Evolutionary conservation across 495 filamentous ascomycete genomes (phyloP).

Genomic region (Schizothecium vesticola): DNA sequence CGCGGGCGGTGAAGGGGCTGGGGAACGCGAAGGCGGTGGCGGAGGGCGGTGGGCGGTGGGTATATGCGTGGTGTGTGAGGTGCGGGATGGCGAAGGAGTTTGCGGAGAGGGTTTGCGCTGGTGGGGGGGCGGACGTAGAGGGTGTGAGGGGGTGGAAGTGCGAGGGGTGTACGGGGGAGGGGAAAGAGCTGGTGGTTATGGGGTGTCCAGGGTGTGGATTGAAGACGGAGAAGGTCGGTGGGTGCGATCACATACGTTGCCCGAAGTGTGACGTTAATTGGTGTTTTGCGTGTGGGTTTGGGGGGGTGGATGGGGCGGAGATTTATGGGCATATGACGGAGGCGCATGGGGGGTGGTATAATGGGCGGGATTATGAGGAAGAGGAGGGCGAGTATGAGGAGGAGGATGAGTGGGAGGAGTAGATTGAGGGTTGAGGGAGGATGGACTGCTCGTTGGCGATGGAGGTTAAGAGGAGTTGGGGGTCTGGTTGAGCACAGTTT

Average conservation of each 20-base stretch:
- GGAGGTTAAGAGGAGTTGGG: too few relatives aligned
- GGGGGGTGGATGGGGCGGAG: neutral
- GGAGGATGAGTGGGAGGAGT: neutral
- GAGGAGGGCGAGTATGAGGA: neutral
- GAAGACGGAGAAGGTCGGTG: neutral
- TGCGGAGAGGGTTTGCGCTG: conserved; percentile 10
- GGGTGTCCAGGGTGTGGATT: conserved; percentile 1
- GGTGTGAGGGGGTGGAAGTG: neutral
- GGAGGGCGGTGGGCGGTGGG: conserved; percentile 31
- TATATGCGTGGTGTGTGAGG: conserved; percentile 37
- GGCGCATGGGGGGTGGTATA: conserved; percentile 1
- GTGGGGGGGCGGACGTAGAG: neutral
- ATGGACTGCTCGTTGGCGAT: too few relatives aligned
- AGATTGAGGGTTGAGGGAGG: neutral
- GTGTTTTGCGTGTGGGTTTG: neutral
- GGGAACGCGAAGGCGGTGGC: conserved; percentile 24
- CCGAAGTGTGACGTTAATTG: neutral
- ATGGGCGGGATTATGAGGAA: neutral
- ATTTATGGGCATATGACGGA: neutral
- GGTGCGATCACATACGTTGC: neutral
- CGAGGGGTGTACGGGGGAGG: neutral
- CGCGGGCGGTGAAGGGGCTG: conserved; percentile 12
- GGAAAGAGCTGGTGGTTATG: neutral
- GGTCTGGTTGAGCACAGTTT: too few relatives aligned
- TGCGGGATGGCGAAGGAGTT: conserved; percentile 32